Percentiles rank a stretch among this genome's conserved stretches.
Evolutionary conservation across 2,329 filamentous ascomycete species (phyloP).

Genomic region (Aureobasidium subglaciale): DNA sequence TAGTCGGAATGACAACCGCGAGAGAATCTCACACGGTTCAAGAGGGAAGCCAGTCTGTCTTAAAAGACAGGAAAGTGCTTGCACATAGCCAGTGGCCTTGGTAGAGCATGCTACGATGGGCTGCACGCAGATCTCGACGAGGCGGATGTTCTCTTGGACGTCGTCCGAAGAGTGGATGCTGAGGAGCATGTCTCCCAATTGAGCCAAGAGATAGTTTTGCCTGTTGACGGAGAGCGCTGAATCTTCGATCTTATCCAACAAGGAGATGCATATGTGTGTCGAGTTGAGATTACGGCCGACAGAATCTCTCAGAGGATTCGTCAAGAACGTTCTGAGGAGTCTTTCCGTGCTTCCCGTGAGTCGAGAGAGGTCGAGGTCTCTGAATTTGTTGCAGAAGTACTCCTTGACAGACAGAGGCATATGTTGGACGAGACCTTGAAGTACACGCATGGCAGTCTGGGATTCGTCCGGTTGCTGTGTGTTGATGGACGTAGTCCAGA

Average conservation of each 20-base stretch:
- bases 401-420: conserved; percentile 42
- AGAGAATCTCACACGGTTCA: not conserved
- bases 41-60: not conserved
- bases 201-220: not conserved
- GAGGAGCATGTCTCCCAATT: not conserved
- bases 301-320: not conserved
- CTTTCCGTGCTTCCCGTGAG: not conserved
- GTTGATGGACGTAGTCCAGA: conserved; percentile 77
- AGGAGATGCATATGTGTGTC: not conserved
- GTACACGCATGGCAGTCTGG: conserved; percentile 68
- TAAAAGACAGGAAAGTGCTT: not conserved
- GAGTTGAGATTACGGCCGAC: not conserved
- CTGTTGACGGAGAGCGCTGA: not conserved
- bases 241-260: not conserved
- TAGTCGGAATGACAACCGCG: not conserved
- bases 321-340: not conserved
- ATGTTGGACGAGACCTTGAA: conserved; percentile 43
- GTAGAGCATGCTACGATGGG: not conserved
- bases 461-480: conserved; percentile 81
- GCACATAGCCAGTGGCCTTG: not conserved
- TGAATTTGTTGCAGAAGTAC: conserved; percentile 61
- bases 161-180: not conserved
- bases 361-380: not conserved
- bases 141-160: not conserved
- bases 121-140: not conserved